phyloP scores from a whole-genome alignment of 495 filamentous ascomycete genomes.

The Amniculicola lignicola region DNA sequence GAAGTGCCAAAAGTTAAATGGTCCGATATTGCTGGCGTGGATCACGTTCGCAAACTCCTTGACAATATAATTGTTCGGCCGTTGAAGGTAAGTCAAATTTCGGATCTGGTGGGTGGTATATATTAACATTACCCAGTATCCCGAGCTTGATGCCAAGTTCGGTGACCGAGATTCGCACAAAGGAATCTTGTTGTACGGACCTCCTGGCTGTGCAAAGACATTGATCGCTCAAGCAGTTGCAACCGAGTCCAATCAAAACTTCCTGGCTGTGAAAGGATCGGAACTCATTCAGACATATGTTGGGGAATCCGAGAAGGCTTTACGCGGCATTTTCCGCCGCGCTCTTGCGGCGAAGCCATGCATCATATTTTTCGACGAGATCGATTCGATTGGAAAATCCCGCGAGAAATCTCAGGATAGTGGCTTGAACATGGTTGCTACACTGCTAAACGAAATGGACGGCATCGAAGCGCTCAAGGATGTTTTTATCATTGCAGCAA shows the following conservation, averaged over 20 bases:
- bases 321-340: conserved; percentile 84
- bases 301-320: conserved; percentile 85
- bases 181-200: conserved; percentile 88
- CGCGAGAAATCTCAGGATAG: conserved; percentile 53
- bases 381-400: conserved; percentile 84
- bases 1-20: conserved; percentile 83
- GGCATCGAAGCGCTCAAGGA: conserved; percentile 82
- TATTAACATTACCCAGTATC: conserved; percentile 12
- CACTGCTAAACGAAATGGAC: conserved; percentile 93
- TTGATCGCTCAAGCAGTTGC: conserved; percentile 89
- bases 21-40: conserved; percentile 87
- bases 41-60: conserved; percentile 69
- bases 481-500: conserved; percentile 89
- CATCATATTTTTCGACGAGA: conserved; percentile 98
- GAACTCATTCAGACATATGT: conserved; percentile 98
- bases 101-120: not conserved
- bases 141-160: conserved; percentile 27
- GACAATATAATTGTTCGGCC: conserved; percentile 64
- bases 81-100: conserved; percentile 55
- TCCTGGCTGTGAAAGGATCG: conserved; percentile 93
- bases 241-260: conserved; percentile 87
- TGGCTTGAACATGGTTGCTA: conserved; percentile 80
- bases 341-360: conserved; percentile 82
- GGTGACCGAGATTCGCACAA: conserved; percentile 52
- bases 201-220: conserved; percentile 95